Evolutionary conservation across 163 green algal species (phyloP), one percentile per base, ranked within the genome.

Genomic region (Chlamydomonas reinhardtii): DNA sequence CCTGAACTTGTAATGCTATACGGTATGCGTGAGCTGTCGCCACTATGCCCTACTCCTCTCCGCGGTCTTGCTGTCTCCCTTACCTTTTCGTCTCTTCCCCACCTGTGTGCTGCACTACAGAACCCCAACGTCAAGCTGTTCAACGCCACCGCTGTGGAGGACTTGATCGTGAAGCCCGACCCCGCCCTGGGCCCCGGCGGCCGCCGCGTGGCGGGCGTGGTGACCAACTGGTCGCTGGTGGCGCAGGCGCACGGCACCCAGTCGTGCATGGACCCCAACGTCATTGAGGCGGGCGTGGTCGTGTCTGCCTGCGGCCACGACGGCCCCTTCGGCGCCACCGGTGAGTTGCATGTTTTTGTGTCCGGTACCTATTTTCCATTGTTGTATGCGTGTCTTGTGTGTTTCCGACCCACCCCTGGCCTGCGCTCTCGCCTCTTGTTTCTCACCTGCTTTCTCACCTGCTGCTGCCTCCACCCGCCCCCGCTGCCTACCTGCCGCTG

Each of bases 201-300:
- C 20, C 79, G 79, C 79, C 79, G 79, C 54, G 79, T 85, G 48
- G 68, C 79, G 2, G 97, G 97, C 62, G 96, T 98, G 0, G 97
- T 99, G 22, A 99, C 97, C 89, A 99, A 99, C 96, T 99, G 97
- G 97, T 97, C 97, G 8, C 94, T 99, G 74, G 97, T 99, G 15
- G 94, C 96, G 31, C 94, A 98, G 66, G 96, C 98, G 93, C 97
- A 99, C 90, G 94, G 98, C 93, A 99, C 97, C 43, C 97, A 92
- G 89, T 97, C 93, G 73, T 99, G 97, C 96, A 99, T 99, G 96
- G 97, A 99, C 93, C 97, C 97, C 90, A 99, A 99, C 82, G 87
- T 96, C 34, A 92, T 97, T 20, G 93, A 96, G 89, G 91, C 92
- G 79, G 97, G 96, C 92, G 94, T 99, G 31, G 96, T 99, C 52